phyloP scores from a whole-genome alignment of 2,329 filamentous ascomycete genomes.

The Fusarium succisae region DNA sequence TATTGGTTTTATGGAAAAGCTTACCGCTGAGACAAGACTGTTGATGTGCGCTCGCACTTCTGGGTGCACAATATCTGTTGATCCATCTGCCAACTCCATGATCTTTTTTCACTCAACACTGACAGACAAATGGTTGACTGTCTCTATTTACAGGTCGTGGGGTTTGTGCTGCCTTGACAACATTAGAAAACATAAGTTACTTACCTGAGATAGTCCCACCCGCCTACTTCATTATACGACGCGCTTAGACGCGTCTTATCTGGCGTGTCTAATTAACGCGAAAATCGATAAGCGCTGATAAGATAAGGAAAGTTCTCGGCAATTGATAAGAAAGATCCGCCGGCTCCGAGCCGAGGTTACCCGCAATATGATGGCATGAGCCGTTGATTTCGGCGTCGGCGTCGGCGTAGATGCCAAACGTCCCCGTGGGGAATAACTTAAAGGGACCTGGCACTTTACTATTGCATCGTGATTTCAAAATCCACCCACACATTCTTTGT shows the following conservation, averaged over 20 bases:
- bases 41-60: conserved; percentile 94
- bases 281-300: conserved; percentile 14
- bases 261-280: conserved; percentile 34
- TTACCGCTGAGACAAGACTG: conserved; percentile 90
- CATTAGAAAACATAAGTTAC: conserved; percentile 8
- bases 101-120: conserved; percentile 10
- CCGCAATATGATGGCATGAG: conserved; percentile 43
- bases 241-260: conserved; percentile 36
- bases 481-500: background rate
- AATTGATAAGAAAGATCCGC: conserved; percentile 17
- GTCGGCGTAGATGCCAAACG: background rate
- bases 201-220: conserved; percentile 15
- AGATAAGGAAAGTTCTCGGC: conserved; percentile 29
- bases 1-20: conserved; percentile 46
- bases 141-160: conserved; percentile 33
- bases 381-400: conserved; percentile 10
- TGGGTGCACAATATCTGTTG: conserved; percentile 78
- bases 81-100: conserved; percentile 65
- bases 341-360: conserved; percentile 54
- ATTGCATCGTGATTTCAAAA: conserved; percentile 6
- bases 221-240: background rate
- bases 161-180: conserved; percentile 27
- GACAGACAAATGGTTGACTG: conserved; percentile 20
- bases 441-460: background rate
- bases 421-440: conserved; percentile 29